These are phyloP conservation scores for Echria macrotheca DNA, from an alignment of 495 filamentous ascomycete species.

Conservation along the genomic window DNA sequence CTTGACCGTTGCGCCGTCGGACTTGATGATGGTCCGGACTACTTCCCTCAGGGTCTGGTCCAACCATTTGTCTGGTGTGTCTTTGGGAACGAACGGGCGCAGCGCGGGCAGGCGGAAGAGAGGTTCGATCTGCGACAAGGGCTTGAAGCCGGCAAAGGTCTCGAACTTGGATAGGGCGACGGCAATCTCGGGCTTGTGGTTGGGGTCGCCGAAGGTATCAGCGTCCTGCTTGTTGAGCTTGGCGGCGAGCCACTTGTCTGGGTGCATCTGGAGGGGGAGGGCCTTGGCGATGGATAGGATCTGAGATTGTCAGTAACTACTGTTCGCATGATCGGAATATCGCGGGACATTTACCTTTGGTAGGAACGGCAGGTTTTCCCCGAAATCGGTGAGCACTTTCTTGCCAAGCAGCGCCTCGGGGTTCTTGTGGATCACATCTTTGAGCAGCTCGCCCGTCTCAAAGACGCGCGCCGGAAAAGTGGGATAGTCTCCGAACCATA, in stretches of 20 bases:
- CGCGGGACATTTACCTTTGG: slow-evolving; percentile 52
- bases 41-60: slow-evolving; percentile 57
- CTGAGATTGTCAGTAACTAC: slow-evolving; percentile 31
- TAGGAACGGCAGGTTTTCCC: slow-evolving; percentile 63
- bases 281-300: slow-evolving; percentile 75
- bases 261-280: slow-evolving; percentile 76
- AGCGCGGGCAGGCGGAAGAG: slow-evolving; percentile 50
- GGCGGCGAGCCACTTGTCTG: slow-evolving; percentile 58
- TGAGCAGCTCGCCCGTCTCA: slow-evolving; percentile 56
- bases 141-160: slow-evolving; percentile 73
- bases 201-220: slow-evolving; percentile 61
- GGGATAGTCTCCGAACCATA: slow-evolving; percentile 83
- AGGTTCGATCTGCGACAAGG: slow-evolving; percentile 51
- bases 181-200: slow-evolving; percentile 82
- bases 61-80: slow-evolving; percentile 43
- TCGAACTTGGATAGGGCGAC: slow-evolving; percentile 72
- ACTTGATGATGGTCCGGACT: slow-evolving; percentile 51
- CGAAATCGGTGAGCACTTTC: slow-evolving; percentile 57
- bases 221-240: slow-evolving; percentile 61
- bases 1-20: slow-evolving; percentile 46
- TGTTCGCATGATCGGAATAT: background rate
- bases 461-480: slow-evolving; percentile 60
- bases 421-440: slow-evolving; percentile 60
- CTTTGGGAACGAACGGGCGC: slow-evolving; percentile 44
- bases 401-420: slow-evolving; percentile 59